A percentile compares a stretch with the other conserved stretches of the same genome.
Conservation (phyloP, 306 rosid genomes). For the Rosa lucieae region DNA sequence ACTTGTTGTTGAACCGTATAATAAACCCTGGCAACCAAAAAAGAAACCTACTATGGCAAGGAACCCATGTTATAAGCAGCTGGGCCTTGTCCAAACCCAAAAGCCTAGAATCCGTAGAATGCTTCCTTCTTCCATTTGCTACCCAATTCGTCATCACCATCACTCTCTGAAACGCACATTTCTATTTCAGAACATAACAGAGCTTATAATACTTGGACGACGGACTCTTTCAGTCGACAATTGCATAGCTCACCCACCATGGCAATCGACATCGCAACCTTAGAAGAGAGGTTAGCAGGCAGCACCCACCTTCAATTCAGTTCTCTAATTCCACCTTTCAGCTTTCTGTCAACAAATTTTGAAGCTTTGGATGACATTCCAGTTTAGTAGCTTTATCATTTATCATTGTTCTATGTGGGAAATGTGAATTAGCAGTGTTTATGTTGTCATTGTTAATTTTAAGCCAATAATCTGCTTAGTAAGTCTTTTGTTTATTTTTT, state of each 20-base stretch:
- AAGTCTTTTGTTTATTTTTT: background rate
- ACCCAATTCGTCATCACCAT: too few species aligned
- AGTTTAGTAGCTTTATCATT: background rate
- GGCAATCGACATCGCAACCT: slow-evolving; percentile 45
- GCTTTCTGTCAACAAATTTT: background rate
- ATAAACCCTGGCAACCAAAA: too few species aligned
- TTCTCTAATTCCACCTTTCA: background rate
- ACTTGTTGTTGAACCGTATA: too few species aligned
- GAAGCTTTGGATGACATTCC: background rate
- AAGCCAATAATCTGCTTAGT: background rate
- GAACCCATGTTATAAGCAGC: too few species aligned
- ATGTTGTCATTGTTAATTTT: background rate
- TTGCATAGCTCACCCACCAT: slow-evolving; percentile 35
- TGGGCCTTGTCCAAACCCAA: too few species aligned
- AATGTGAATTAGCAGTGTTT: background rate
- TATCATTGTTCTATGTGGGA: background rate
- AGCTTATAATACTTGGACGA: too few species aligned
- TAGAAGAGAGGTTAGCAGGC: slow-evolving; percentile 49
- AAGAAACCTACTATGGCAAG: too few species aligned
- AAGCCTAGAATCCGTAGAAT: too few species aligned
- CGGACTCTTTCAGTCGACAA: too few species aligned
- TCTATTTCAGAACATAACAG: too few species aligned
- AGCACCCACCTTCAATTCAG: background rate
- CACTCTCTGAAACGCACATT: too few species aligned
- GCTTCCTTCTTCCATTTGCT: too few species aligned